phyloP scores from a whole-genome alignment of 495 filamentous ascomycete genomes.

The Penicillium silybi region DNA sequence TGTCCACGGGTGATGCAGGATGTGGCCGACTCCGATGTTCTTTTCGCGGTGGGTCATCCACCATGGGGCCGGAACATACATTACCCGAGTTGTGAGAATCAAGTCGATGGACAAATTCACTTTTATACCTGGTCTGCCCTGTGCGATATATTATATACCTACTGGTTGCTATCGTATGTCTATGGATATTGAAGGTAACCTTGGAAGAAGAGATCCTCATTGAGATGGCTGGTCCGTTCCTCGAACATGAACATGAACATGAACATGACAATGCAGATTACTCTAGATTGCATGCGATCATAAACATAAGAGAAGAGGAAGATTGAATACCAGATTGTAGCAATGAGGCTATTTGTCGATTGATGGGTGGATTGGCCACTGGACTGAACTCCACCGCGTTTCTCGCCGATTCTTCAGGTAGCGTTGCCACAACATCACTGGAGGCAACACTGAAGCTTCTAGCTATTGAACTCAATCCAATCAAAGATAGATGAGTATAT shows the following conservation, averaged over 20 bases:
- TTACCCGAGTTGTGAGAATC: neutral
- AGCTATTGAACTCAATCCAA: neutral
- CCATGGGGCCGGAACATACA: neutral
- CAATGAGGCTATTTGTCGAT: neutral
- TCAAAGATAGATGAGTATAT: neutral
- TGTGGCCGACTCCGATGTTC: neutral
- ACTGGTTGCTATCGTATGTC: no score
- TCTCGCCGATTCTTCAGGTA: neutral
- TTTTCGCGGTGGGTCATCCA: neutral
- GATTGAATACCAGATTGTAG: neutral
- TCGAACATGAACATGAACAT: no score
- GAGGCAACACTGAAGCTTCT: neutral
- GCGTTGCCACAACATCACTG: neutral
- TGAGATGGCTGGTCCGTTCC: no score
- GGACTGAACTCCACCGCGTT: neutral
- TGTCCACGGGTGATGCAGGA: neutral
- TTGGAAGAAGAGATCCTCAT: no score
- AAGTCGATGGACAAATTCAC: no score
- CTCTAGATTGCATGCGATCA: no score
- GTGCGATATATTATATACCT: no score
- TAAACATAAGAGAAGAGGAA: neutral
- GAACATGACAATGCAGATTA: no score
- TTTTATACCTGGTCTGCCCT: neutral
- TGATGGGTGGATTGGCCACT: neutral
- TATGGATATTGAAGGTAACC: no score